Base-by-base conservation (phyloP, 805 yeast species). In the Nakazawaea anatomiae region DNA sequence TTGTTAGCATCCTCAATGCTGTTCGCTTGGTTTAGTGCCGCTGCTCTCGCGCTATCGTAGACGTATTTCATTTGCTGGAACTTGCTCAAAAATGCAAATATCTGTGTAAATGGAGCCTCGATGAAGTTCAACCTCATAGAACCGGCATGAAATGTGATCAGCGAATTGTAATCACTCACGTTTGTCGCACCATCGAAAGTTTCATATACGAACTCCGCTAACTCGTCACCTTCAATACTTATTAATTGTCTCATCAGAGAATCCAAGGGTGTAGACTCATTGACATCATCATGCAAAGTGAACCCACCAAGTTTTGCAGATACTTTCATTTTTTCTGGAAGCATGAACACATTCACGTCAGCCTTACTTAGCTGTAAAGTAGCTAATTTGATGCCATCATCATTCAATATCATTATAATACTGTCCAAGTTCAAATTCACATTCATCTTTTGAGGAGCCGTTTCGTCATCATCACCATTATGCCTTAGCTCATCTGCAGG, bases 21-120 rank as follows among this genome's bases (percentile, higher is more conserved):
- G 42, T 72, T 80, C 0, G 94, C 94, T 63, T 88, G 96, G 57
- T 85, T 80, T 57, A 89, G 78, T 0, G 98, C 96, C 9, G 90
- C 88, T 59, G 85, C 89, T 52, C 98, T 77, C 0, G 98, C 96
- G 25, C 78, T 72, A 60, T 94, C 99, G 65, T 87, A 95, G n/a
- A 91, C 74, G 4, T 79, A 80, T 65, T 94, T 94, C 96, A 92
- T 89, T 57, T 78, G 78, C 52, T 82, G 85, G 60, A 95, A 87
- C 57, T 85, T 86, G 56, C 80, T 80, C 58, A 89, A 69, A 59
- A 82, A 92, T 9, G 76, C 72, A 32, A 85, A 60, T 9, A 95
- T 76, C 56, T 83, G 77, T 35, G 82, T 75, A 52, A 90, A 75
- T 0, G 97, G 86, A 53, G 82, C 86, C 58, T 92, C 96, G 18